Evolutionary conservation across 768 basidiomycete genomes (phyloP).

Genomic region (Pholiota conissans): DNA sequence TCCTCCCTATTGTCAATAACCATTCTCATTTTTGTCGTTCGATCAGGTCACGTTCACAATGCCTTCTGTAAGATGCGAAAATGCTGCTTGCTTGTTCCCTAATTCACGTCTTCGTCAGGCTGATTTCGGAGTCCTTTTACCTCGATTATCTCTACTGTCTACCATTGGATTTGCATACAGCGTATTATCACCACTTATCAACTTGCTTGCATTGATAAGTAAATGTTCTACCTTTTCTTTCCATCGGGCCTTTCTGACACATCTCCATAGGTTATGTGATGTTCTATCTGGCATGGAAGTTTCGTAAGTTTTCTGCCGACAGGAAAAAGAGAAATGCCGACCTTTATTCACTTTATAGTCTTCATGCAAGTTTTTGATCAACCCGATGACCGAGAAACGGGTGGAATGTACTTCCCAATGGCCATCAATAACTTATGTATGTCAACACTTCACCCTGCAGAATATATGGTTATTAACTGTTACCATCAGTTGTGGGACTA

Average conservation of each 20-base stretch:
- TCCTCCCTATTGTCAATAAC: constrained; percentile 11
- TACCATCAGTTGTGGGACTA: constrained; percentile 54
- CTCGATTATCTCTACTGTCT: constrained; percentile 51
- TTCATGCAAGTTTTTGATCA: constrained; percentile 55
- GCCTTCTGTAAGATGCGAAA: constrained; percentile 41
- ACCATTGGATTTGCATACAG: constrained; percentile 58
- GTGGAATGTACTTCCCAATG: constrained; percentile 44
- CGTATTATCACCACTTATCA: constrained; percentile 66
- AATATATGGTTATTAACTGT: constrained; percentile 10
- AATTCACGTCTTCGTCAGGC: constrained; percentile 28
- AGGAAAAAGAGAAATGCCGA: no score
- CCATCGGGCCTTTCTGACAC: background rate
- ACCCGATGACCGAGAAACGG: constrained; percentile 48
- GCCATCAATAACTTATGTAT: constrained; percentile 50
- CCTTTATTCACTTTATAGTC: constrained; percentile 29
- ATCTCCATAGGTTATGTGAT: constrained; percentile 42
- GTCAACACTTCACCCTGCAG: constrained; percentile 20
- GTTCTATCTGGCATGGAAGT: constrained; percentile 63
- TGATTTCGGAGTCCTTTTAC: constrained; percentile 50
- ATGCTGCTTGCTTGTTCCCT: background rate
- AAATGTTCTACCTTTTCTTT: constrained; percentile 10
- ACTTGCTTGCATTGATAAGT: constrained; percentile 61
- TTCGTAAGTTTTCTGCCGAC: constrained; percentile 39
- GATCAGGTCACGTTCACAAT: constrained; percentile 49
- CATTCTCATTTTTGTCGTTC: background rate